Evolutionary conservation across 495 filamentous ascomycete species (phyloP).

Genomic region (Hypoxylon crocopeplum): DNA sequence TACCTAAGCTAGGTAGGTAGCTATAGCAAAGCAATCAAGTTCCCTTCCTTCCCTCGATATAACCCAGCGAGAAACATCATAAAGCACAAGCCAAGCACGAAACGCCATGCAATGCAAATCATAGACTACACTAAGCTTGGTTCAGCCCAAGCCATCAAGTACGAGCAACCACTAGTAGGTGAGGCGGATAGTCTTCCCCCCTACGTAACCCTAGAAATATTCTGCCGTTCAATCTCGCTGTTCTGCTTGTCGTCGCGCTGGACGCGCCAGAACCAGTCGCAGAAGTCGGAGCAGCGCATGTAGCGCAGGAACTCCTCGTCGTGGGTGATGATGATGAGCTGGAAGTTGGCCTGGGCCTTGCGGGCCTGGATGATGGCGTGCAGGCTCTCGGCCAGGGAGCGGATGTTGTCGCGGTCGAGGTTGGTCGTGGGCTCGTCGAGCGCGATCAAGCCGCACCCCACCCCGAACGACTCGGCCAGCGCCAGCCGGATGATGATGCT

Average conservation of each 20-base stretch:
- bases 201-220: slow-evolving; percentile 61
- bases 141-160: background rate
- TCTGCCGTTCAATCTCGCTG: slow-evolving; percentile 80
- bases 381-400: slow-evolving; percentile 80
- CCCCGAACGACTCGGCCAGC: slow-evolving; percentile 94
- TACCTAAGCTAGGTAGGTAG: no score
- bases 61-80: no score
- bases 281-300: slow-evolving; percentile 95
- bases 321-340: slow-evolving; percentile 98
- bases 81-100: background rate
- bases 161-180: background rate
- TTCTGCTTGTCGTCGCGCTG: slow-evolving; percentile 85
- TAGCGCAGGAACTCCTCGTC: slow-evolving; percentile 94
- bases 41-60: no score
- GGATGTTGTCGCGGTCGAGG: slow-evolving; percentile 93
- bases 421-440: slow-evolving; percentile 99
- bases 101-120: slow-evolving; percentile 5
- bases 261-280: slow-evolving; percentile 88
- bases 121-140: no score
- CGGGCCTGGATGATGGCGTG: slow-evolving; percentile 86
- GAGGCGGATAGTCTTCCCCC: background rate
- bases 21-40: no score
- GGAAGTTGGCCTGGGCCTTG: slow-evolving; percentile 90
- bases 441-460: slow-evolving; percentile 95
- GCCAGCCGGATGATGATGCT: slow-evolving; percentile 98